Percentiles rank a stretch among this genome's conserved stretches.
Evolutionary conservation across 2,329 filamentous ascomycete species (phyloP).

Genomic region (Neopestalotiopsis sp.): DNA sequence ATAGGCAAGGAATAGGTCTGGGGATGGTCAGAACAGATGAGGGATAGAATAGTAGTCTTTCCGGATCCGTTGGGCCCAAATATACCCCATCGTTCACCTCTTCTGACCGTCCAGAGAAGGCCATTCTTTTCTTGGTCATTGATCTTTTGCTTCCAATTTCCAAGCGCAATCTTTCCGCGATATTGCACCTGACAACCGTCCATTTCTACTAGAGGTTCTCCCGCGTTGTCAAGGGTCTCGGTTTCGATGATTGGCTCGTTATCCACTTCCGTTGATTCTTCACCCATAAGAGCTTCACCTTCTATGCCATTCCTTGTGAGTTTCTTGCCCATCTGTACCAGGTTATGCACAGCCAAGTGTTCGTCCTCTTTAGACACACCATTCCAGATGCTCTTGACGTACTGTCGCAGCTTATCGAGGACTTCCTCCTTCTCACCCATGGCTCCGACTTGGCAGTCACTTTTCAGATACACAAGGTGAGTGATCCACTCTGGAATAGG

Average conservation of each 20-base stretch:
- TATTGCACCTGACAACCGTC: conserved; percentile 82
- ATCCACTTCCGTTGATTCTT: conserved; percentile 27
- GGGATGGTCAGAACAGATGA: conserved; percentile 95
- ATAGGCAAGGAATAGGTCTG: conserved; percentile 92
- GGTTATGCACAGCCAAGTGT: conserved; percentile 50
- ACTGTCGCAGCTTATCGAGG: conserved; percentile 54
- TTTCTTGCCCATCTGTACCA: conserved; percentile 55
- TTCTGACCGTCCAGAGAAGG: conserved; percentile 80
- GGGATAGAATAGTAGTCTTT: conserved; percentile 91
- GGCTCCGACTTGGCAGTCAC: conserved; percentile 66
- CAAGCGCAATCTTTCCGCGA: conserved; percentile 76
- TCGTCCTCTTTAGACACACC: conserved; percentile 51
- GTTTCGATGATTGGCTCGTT: conserved; percentile 17
- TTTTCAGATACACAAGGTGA: conserved; percentile 75
- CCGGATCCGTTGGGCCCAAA: conserved; percentile 95
- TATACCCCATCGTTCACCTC: conserved; percentile 87
- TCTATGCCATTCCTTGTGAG: conserved; percentile 46
- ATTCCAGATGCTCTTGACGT: conserved; percentile 51
- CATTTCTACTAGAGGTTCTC: conserved; percentile 85
- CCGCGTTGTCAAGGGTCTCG: conserved; percentile 37
- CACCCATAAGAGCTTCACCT: conserved; percentile 41
- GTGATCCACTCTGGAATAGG: conserved; percentile 89
- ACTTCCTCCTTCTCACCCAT: conserved; percentile 71
- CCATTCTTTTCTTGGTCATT: conserved; percentile 60
- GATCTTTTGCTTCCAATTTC: conserved; percentile 73